Evolutionary conservation across 2,329 filamentous ascomycete genomes (phyloP).

Genomic region (Colletotrichum phormii): DNA sequence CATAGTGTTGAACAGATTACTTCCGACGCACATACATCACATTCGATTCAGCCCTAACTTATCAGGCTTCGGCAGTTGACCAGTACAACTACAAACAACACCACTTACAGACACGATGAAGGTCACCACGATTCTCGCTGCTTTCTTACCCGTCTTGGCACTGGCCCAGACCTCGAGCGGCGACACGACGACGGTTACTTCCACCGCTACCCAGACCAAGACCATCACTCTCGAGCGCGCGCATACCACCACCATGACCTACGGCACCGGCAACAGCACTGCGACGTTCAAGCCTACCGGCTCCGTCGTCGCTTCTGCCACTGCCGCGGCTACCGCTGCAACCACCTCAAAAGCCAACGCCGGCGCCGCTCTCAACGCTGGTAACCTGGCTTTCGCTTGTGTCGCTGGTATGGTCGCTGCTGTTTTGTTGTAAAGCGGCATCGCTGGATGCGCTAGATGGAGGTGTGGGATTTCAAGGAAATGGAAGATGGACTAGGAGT

Average conservation of each 20-base stretch:
- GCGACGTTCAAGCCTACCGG: conserved; percentile 45
- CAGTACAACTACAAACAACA: conserved; percentile 24
- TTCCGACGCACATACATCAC: conserved; percentile 25
- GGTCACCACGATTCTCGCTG: conserved; percentile 56
- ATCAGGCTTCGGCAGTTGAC: conserved; percentile 41
- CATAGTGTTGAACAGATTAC: conserved; percentile 25
- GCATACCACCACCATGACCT: conserved; percentile 52
- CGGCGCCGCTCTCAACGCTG: conserved; percentile 52
- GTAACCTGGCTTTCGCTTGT: conserved; percentile 60
- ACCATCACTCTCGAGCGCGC: conserved; percentile 49
- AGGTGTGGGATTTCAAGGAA: neutral
- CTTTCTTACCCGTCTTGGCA: conserved; percentile 65
- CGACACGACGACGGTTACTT: conserved; percentile 56
- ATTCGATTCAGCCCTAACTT: conserved; percentile 29
- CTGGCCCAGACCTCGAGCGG: conserved; percentile 53
- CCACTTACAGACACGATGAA: conserved; percentile 48
- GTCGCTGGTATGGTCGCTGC: conserved; percentile 62
- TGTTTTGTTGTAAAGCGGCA: conserved; percentile 60
- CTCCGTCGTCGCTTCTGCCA: conserved; percentile 28
- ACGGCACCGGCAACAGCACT: conserved; percentile 53
- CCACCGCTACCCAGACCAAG: conserved; percentile 63
- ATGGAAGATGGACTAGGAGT: neutral
- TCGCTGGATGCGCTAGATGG: neutral
- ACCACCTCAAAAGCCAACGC: conserved; percentile 43
- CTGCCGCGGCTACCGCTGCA: conserved; percentile 39